Conservation (phyloP, 75 land plant genomes). For the Sequoiadendron giganteum region DNA sequence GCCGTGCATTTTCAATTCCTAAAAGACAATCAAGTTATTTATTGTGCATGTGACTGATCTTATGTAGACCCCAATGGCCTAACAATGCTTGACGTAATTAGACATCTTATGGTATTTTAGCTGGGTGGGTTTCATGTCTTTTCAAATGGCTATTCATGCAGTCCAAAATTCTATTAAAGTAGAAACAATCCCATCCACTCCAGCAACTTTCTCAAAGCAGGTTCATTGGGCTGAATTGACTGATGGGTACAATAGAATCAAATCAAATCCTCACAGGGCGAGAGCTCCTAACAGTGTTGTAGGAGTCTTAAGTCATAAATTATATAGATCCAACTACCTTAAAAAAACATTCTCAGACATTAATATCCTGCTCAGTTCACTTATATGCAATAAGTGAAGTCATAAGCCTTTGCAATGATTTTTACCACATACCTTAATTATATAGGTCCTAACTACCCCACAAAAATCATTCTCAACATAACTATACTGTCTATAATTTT, state of each 20-base stretch:
- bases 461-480: too few relatives aligned
- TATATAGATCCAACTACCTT: background rate
- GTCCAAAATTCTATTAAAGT: background rate
- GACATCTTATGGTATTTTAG: background rate
- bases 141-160: background rate
- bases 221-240: background rate
- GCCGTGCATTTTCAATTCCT: background rate
- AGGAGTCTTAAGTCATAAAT: background rate
- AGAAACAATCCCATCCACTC: background rate
- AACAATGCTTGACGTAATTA: background rate
- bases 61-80: background rate
- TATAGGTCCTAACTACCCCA: too few relatives aligned
- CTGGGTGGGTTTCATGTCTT: background rate
- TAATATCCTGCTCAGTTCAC: background rate
- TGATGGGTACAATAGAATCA: background rate
- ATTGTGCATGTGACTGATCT: background rate
- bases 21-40: background rate
- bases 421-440: too few relatives aligned
- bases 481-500: too few relatives aligned
- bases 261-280: background rate
- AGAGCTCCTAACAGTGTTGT: background rate
- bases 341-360: background rate
- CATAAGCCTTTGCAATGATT: background rate
- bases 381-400: background rate
- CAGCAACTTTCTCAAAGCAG: background rate